Base-by-base conservation (phyloP, 2,329 filamentous ascomycete species). In the Botrytis paeoniae region DNA sequence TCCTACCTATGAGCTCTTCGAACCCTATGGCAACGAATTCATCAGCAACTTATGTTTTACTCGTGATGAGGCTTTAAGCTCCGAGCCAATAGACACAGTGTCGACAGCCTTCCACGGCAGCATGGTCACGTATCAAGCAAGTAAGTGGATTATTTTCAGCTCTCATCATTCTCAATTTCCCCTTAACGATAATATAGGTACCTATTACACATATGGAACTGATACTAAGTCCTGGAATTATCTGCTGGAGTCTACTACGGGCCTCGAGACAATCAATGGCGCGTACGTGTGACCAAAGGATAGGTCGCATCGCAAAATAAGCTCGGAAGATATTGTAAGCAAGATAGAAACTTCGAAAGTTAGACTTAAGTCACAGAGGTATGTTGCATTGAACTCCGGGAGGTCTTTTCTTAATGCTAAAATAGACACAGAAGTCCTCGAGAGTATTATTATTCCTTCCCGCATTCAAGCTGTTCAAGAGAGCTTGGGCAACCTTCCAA, bases 1-100 rank as follows among this genome's bases (percentile, higher is more conserved):
- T 16, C 1, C 48, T 51, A 12, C 2, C 12, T 0, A n/a, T 7
- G 48, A n/a, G 1, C 10, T 4, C 12, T 0, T 7, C 3, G 48
- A 14, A 4, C 10, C 25, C 25, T n/a, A 51, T n/a, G 25, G 16
- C 6, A n/a, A 7, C 10, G 12, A 16, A 51, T 7, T 1, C 2
- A 51, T 1, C 25, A 51, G 25, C 4, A 5, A n/a, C 12, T n/a
- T 25, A 51, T 7, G 16, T n/a, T n/a, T 10, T 16, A n/a, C 25
- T n/a, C 5, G 25, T 14, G 0, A n/a, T 16, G 0, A 48, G 8
- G 25, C 25, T 51, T n/a, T 7, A 51, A n/a, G 12, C 12, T 16
- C 4, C 5, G 12, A 14, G 5, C 12, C 48, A 51, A n/a, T 2
- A 14, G n/a, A 7, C 5, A 7, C 48, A 1, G 25, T 51, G 48